Evolutionary conservation across 208 protist species (phyloP).

Genomic region (Wallacemonas collosoma): DNA sequence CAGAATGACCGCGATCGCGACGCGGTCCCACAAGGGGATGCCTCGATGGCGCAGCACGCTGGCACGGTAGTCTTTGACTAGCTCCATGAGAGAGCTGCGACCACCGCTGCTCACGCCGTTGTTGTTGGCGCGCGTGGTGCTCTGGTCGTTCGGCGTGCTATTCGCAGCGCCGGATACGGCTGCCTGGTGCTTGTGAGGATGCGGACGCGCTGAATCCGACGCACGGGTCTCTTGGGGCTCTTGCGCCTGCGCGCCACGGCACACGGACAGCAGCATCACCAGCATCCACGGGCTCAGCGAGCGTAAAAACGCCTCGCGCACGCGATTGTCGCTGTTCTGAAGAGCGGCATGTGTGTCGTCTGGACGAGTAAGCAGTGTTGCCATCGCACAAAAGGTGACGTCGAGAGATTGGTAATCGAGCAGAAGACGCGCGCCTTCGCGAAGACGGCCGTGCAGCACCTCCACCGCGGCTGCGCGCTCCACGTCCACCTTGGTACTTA

Average conservation of each 20-base stretch:
- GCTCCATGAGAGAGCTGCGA: slow-evolving; percentile 1
- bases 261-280: slow-evolving; percentile 54
- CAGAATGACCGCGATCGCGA: slow-evolving; percentile 67
- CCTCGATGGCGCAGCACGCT: slow-evolving; percentile 27
- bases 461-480: slow-evolving; percentile 77
- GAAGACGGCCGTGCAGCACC: slow-evolving; percentile 52
- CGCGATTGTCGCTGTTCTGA: slow-evolving; percentile 34
- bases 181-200: too few species aligned
- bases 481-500: slow-evolving; percentile 26
- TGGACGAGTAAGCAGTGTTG: slow-evolving; percentile 40
- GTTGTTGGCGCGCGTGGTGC: neutral
- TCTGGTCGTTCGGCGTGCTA: too few species aligned
- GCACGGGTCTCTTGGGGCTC: neutral
- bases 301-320: slow-evolving; percentile 53
- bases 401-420: slow-evolving; percentile 37
- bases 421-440: slow-evolving; percentile 44
- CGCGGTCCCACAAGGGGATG: slow-evolving; percentile 76
- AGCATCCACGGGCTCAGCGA: slow-evolving; percentile 77
- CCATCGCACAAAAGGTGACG: slow-evolving; percentile 45
- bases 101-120: neutral
- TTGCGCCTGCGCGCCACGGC: slow-evolving; percentile 13
- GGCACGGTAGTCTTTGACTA: slow-evolving; percentile 1
- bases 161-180: too few species aligned
- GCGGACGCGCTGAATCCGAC: too few species aligned
- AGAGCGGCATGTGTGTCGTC: slow-evolving; percentile 32